Evolutionary conservation across 148 eudicot species (phyloP), one percentile per base, ranked within the genome.

Genomic region (Cornus controversa): DNA sequence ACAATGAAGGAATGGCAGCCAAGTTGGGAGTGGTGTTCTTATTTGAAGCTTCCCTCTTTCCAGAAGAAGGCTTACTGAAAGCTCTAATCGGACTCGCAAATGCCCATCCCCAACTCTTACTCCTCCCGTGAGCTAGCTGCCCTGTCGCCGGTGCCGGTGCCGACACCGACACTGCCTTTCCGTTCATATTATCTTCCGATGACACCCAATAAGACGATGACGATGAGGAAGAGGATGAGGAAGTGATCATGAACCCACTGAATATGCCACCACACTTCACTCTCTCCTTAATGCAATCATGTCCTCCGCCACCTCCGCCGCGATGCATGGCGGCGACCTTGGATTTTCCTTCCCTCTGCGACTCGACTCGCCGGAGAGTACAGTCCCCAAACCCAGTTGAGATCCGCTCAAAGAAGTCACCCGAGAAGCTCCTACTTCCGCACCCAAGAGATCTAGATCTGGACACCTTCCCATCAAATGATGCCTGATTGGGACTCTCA

Each of bases 361-460:
- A 91, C 82, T 94, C 98, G 36, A 94, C 98, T 13, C 98, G 89
- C 71, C 98, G 84, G 20, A 94, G 87, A 0, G 97, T 87, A 75
- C 98, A 94, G 84, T 94, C 98, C 0, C 98, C 98, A 26, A 94
- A 86, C 26, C 98, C 98, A 10, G 96, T 91, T 0, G 98, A 93
- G 40, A 93, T 90, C 63, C 94, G 77, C 79, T 89, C 98, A 69
- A 94, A 92, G 66, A 94, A 88, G 77, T 94, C 98, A 6, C 97
- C 98, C 20, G 95, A 91, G 67, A 94, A 94, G 75, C 98, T 94
- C 80, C 92, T 77, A 70, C 97, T 94, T 0, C 98, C 98, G 42
- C 98, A 94, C 1, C 98, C 98, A 11, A 94, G 95, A 47, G 98
- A 94, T 88, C 98, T 92, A 34, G 98, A 94, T 85, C 98, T 84